A percentile compares a stretch with the other conserved stretches of the same genome.
Evolutionary conservation across 352 stramenopile genomes (phyloP).

Genomic region (Pythium inflatum): DNA sequence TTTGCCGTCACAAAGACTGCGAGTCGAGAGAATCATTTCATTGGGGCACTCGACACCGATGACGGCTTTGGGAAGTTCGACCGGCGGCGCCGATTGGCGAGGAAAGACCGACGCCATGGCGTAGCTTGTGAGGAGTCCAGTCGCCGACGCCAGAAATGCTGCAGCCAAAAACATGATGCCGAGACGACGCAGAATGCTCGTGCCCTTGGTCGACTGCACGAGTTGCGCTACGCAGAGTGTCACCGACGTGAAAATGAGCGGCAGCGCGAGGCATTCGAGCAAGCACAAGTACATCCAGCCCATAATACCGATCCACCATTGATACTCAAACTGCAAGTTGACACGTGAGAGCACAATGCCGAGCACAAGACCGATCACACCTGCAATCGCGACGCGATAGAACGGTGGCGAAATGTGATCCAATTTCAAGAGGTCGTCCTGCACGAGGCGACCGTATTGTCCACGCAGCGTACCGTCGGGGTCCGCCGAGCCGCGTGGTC

Average conservation of each 20-base stretch:
- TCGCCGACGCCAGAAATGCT: conserved; percentile 45
- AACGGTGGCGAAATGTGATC: conserved; percentile 43
- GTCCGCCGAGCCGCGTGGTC: neutral
- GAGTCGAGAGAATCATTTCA: conserved; percentile 43
- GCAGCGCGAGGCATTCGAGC: conserved; percentile 60
- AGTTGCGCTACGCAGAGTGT: conserved; percentile 65
- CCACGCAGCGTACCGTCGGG: conserved; percentile 9
- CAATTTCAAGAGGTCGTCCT: conserved; percentile 21
- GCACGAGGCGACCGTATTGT: conserved; percentile 19
- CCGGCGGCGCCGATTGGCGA: conserved; percentile 19
- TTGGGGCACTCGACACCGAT: conserved; percentile 63
- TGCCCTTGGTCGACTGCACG: conserved; percentile 55
- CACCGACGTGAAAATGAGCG: conserved; percentile 75
- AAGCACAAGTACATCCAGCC: conserved; percentile 42
- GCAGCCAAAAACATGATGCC: conserved; percentile 44
- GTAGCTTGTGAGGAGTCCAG: conserved; percentile 46
- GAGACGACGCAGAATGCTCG: conserved; percentile 50
- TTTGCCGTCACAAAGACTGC: conserved; percentile 34
- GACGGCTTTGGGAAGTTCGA: conserved; percentile 30
- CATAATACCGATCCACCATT: conserved; percentile 48
- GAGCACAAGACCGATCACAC: conserved; percentile 39
- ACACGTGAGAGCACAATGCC: conserved; percentile 32
- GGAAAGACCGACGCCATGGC: conserved; percentile 38
- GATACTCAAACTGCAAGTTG: conserved; percentile 22
- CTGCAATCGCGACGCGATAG: conserved; percentile 40